phyloP scores from a whole-genome alignment of 2,329 filamentous ascomycete genomes.

The Cordyceps fumosorosea region DNA sequence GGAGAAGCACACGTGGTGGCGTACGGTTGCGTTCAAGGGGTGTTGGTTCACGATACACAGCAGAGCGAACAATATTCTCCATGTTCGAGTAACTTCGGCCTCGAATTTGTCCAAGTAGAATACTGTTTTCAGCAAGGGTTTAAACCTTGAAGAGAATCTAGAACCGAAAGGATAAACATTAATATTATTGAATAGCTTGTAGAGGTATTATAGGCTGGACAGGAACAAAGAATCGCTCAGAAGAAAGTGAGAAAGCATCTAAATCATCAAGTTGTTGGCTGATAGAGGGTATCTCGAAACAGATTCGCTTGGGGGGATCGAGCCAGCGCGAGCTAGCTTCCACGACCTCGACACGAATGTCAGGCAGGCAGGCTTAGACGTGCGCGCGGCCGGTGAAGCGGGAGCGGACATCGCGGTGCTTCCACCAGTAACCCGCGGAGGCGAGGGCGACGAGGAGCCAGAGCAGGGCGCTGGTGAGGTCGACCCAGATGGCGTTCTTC shows the following conservation, averaged over 20 bases:
- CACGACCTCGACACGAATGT: too few species aligned
- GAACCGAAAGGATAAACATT: background rate
- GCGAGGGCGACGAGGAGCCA: conserved; percentile 63
- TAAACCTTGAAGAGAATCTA: too few species aligned
- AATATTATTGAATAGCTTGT: background rate
- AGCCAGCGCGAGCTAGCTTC: background rate
- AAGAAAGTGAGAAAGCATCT: background rate
- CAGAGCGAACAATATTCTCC: too few species aligned
- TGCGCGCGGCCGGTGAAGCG: conserved; percentile 55
- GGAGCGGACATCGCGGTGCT: conserved; percentile 43
- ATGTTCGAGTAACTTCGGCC: too few species aligned
- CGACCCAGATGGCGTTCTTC: conserved; percentile 83
- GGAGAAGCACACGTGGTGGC: too few species aligned
- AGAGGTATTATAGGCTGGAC: background rate
- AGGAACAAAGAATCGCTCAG: background rate
- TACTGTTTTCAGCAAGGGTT: too few species aligned
- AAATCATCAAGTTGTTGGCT: background rate
- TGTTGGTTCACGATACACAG: too few species aligned
- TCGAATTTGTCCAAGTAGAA: too few species aligned
- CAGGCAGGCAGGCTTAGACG: conserved; percentile 29
- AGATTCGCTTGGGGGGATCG: background rate
- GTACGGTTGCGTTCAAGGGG: too few species aligned
- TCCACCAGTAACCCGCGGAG: conserved; percentile 52
- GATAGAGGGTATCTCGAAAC: conserved; percentile 5
- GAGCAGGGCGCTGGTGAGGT: conserved; percentile 65